Evolutionary conservation across 176 grass and related monocot genomes (phyloP).

Genomic region (Phragmites australis): DNA sequence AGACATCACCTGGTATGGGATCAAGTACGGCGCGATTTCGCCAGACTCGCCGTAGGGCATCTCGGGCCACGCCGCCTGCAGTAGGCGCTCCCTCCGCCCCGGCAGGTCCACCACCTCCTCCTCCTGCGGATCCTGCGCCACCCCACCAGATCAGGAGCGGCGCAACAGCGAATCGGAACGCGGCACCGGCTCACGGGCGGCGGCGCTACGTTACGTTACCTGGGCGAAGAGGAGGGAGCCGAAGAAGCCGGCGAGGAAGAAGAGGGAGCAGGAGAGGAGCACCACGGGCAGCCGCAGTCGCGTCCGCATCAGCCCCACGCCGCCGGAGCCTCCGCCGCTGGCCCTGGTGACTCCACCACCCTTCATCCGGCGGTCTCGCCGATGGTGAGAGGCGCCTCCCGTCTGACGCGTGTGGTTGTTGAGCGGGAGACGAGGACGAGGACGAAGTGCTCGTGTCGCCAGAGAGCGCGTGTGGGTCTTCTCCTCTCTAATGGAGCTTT

Average conservation of each 20-base stretch:
- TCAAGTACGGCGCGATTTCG: constrained; percentile 43
- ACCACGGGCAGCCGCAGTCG: constrained; percentile 71
- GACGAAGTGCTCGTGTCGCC: not conserved
- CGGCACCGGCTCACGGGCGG: not conserved
- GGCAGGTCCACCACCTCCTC: constrained; percentile 45
- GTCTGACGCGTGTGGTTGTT: constrained; percentile 7
- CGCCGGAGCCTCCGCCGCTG: constrained; percentile 20
- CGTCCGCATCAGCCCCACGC: constrained; percentile 49
- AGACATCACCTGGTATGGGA: not conserved
- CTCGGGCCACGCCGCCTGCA: constrained; percentile 51
- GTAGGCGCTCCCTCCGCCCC: constrained; percentile 47
- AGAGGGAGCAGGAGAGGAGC: constrained; percentile 77
- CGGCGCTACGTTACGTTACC: constrained; percentile 23
- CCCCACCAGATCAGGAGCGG: constrained; percentile 29
- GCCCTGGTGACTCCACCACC: constrained; percentile 33
- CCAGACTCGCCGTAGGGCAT: constrained; percentile 74
- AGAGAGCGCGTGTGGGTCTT: not conserved
- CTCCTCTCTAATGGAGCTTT: not conserved
- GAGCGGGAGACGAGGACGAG: constrained; percentile 20
- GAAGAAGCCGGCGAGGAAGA: constrained; percentile 89
- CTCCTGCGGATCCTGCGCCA: constrained; percentile 44
- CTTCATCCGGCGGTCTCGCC: constrained; percentile 36
- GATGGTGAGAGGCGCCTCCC: not conserved
- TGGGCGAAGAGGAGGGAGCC: constrained; percentile 70
- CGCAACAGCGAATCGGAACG: not conserved